Evolutionary conservation across 345 rosid genomes (phyloP).

Genomic region (Boechera divaricarpa): DNA sequence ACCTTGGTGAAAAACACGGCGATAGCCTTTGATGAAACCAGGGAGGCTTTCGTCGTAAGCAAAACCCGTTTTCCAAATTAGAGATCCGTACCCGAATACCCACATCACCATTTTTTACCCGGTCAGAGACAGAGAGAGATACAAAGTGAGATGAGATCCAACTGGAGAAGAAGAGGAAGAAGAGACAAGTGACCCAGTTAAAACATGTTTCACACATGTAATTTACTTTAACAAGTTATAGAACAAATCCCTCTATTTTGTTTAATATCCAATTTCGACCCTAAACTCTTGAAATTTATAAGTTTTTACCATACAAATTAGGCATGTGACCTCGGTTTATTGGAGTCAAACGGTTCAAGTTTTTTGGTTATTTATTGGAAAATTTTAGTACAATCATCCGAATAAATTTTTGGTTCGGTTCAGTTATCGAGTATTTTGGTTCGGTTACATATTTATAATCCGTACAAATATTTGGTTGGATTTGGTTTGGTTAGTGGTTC

Average conservation of each 20-base stretch:
- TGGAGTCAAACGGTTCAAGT: too few species aligned
- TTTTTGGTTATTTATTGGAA: too few species aligned
- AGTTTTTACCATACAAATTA: neutral
- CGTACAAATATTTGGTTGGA: too few species aligned
- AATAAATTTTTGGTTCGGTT: too few species aligned
- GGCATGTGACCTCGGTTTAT: too few species aligned
- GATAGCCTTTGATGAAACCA: slow-evolving; percentile 82
- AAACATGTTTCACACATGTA: slow-evolving; percentile 12
- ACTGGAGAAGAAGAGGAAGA: slow-evolving; percentile 22
- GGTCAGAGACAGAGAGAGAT: neutral
- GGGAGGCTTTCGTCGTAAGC: slow-evolving; percentile 69
- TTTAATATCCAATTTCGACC: neutral
- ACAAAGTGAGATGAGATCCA: slow-evolving; percentile 1
- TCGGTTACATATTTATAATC: too few species aligned
- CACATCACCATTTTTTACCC: slow-evolving; percentile 68
- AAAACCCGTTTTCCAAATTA: slow-evolving; percentile 88
- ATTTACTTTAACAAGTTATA: neutral
- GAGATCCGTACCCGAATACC: slow-evolving; percentile 89
- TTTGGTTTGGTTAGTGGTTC: too few species aligned
- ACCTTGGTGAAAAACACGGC: slow-evolving; percentile 93
- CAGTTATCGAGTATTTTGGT: too few species aligned
- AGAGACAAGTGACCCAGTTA: slow-evolving; percentile 14
- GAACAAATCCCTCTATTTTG: neutral
- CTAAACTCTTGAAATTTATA: neutral
- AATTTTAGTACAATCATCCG: too few species aligned